Evolutionary conservation across 2,329 filamentous ascomycete species (phyloP), one percentile per base, ranked within the genome.

Genomic region (Cadophora luteo-olivacea): DNA sequence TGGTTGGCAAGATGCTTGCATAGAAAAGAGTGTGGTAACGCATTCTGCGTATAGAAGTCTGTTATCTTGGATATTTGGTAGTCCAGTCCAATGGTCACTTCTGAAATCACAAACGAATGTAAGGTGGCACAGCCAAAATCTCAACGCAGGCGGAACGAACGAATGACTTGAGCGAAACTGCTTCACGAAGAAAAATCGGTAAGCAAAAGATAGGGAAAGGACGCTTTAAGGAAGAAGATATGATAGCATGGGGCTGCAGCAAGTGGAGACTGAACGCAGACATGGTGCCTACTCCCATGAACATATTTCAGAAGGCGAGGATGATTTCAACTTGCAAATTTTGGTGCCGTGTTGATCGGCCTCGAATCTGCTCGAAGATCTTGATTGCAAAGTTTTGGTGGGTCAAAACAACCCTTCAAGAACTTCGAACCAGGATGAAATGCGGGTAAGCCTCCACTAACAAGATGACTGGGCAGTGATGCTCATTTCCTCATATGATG

Each of bases 1-100:
- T 38, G 57, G 32, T n/a, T 51, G 64, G 55, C 55, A 66, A 29
- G 16, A 66, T 11, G 41, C 54, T 51, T 24, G 55, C 64, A 61
- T 61, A 66, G 54, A 66, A 66, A 66, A 66, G 55, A 66, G 22
- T 60, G 51, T 60, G 52, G 38, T 61, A 66, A 38, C 55, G 64
- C 64, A 66, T 66, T 48, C n/a, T 66, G 45, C 24, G 41, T 52
- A 38, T 36, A 36, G 8, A 22, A 36, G 25, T 55, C 25, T 19
- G 29, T 22, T 64, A 64, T 55, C 14, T 62, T 19, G 24, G 41
- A 32, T n/a, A 22, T 33, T 9, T 36, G 29, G 32, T 29, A 36
- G 25, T 63, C 29, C 49, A 51, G 38, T 24, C 32, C n/a, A 32
- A 8, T 25, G 7, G 22, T 33, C 38, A 9, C 2, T 36, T 16